phyloP scores from a whole-genome alignment of 2,329 filamentous ascomycete species.

The Colletotrichum siamense region DNA sequence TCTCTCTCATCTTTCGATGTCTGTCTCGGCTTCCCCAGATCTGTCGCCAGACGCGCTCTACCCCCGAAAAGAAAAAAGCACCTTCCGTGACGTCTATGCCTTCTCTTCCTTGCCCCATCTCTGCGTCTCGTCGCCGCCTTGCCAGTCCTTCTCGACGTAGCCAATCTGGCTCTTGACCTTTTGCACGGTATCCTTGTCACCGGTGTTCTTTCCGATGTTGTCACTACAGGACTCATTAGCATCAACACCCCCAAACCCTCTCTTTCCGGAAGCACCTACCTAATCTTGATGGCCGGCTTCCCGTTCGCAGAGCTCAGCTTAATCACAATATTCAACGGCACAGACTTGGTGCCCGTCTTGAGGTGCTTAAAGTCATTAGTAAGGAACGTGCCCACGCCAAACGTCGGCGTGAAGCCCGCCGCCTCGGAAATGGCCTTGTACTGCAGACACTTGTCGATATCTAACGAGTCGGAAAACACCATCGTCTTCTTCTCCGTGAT shows the following conservation, averaged over 20 bases:
- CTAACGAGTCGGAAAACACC: slow-evolving; percentile 94
- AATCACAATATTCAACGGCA: slow-evolving; percentile 96
- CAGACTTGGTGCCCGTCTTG: slow-evolving; percentile 79
- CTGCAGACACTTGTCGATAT: slow-evolving; percentile 88
- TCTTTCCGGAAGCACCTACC: slow-evolving; percentile 31
- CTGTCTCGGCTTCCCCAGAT: not conserved
- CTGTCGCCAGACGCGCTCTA: slow-evolving; percentile 15
- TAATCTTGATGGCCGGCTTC: slow-evolving; percentile 88
- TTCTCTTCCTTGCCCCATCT: slow-evolving; percentile 72
- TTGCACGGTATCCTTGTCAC: slow-evolving; percentile 78
- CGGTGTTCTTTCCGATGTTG: slow-evolving; percentile 94
- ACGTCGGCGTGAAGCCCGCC: slow-evolving; percentile 82
- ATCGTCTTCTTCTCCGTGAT: slow-evolving; percentile 85
- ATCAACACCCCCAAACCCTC: not conserved
- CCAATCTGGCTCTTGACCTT: slow-evolving; percentile 86
- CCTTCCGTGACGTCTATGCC: slow-evolving; percentile 12
- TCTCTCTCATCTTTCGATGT: not conserved
- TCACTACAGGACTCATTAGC: slow-evolving; percentile 50
- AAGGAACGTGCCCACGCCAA: slow-evolving; percentile 94
- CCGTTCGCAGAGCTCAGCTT: slow-evolving; percentile 89
- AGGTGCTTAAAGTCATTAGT: slow-evolving; percentile 90
- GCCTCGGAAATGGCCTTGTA: slow-evolving; percentile 87
- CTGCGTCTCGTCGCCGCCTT: slow-evolving; percentile 80
- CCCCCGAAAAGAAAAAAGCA: not conserved
- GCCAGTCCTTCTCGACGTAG: slow-evolving; percentile 86